Base-by-base conservation (phyloP, 441 rosid species). In the Euphorbia celastroides region DNA sequence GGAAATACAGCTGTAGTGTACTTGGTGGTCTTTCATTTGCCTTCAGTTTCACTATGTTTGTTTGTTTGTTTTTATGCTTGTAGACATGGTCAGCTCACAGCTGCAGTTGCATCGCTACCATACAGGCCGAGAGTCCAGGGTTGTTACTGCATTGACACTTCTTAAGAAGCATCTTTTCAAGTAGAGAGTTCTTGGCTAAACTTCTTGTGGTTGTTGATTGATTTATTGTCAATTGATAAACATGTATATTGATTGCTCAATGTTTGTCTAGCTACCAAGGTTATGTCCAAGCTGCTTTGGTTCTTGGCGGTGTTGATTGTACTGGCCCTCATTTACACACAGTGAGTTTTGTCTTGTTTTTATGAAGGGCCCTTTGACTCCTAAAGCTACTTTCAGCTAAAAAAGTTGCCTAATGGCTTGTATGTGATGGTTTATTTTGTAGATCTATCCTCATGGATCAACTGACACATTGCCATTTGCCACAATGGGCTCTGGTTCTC, bases 71-170 rank as follows among this genome's bases (percentile, higher is more conserved):
- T 67, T 41, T 28, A 31, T 72, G 56, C 46, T 1, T 27, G 27
- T 71, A 94, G 99, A 94, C 82, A 92, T 94, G 98, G 97, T 92
- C 50, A 94, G 94, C 78, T 94, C 98, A 42, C 99, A 94, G 86
- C 86, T 94, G 73, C 85, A 91, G 68, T 77, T 89, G 70, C 98
- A 94, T 66, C 88, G 97, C 60, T 92, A 87, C 75, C 94, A 88
- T 72, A 82, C 93, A n/a, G 97, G 96, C 44, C 81, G 93, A 66
- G 96, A 89, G 70, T 94, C 99, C 0, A 84, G 97, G 76, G 97
- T 94, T 68, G 82, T 94, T 70, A 91, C 97, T 60, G 96, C 97
- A 2, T 72, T 92, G 74, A 89, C 98, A 70, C 94, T 88, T 72
- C 97, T 92, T 65, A 94, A 94, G 74, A 81, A 77, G 72, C 99